Conservation (phyloP, 164 flowering plant genomes). For the Annona squamosa region DNA sequence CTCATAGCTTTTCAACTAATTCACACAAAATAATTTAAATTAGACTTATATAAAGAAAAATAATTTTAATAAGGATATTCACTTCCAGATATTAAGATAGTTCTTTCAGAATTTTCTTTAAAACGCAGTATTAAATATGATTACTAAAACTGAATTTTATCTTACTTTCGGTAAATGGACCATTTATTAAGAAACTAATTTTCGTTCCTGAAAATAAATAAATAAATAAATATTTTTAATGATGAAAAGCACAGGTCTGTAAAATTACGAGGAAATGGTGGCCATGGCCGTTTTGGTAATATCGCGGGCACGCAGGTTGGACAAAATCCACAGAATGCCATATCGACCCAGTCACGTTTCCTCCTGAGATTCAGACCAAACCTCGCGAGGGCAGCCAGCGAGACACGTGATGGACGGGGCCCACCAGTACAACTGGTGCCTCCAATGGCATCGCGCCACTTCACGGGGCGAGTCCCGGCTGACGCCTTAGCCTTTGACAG, state of each 20-base stretch:
- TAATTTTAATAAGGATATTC: too few relatives aligned
- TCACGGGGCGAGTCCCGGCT: not conserved
- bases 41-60: too few relatives aligned
- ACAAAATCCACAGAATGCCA: not conserved
- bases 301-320: not conserved
- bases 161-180: too few relatives aligned
- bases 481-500: slow-evolving; percentile 5
- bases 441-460: slow-evolving; percentile 10
- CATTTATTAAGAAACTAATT: too few relatives aligned
- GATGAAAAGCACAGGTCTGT: not conserved
- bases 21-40: too few relatives aligned
- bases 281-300: not conserved
- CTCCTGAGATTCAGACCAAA: slow-evolving; percentile 13
- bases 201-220: too few relatives aligned
- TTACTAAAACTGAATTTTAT: too few relatives aligned
- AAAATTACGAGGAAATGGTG: not conserved
- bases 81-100: too few relatives aligned
- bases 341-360: slow-evolving; percentile 13
- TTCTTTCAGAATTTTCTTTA: too few relatives aligned
- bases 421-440: not conserved
- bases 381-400: slow-evolving; percentile 15
- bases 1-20: too few relatives aligned
- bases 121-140: too few relatives aligned
- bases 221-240: too few relatives aligned
- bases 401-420: slow-evolving; percentile 21